Base-by-base conservation (phyloP, 352 stramenopile genomes). In the Phytophthora crassamura region DNA sequence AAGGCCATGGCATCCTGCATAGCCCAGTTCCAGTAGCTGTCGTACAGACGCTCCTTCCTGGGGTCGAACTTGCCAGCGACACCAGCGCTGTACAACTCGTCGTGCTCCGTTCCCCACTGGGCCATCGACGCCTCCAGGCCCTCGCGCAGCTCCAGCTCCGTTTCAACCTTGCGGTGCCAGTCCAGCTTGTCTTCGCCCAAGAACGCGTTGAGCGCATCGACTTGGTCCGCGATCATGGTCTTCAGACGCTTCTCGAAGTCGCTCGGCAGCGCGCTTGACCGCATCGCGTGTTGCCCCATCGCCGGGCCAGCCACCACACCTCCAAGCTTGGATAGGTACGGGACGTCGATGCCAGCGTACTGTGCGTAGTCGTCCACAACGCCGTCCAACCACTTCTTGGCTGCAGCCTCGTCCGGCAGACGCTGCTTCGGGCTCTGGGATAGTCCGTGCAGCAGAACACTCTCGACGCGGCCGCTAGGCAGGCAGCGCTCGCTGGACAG, bases 11-110 rank as follows among this genome's bases (percentile, higher is more conserved):
- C 68, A 59, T 91, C 84, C 64, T 92, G 84, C 16, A 90, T 52
- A 18, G 76, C 83, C 86, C 84, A 94, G 76, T 93, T 93, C 86
- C 86, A 94, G 67, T 82, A 91, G 56, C 82, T 91, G 64, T 91
- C 82, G 63, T 93, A 94, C 52, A 78, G 68, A 20, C 84, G 81
- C 43, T 91, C 81, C 73, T 91, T 92, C 34, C 81, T 82, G 18
- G 73, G 60, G 38, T 94, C 84, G 39, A 93, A 93, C 68, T 85
- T 77, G 18, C 78, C 51, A 47, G 59, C 43, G 53, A 94, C 85
- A 20, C 82, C 77, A 60, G 70, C 59, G 14, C 68, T 68, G 55
- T 91, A 93, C 10, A 71, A 64, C 53, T 87, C 82, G n/a, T 77
- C 81, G 43, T 91, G 79, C 41, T 94, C 86, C 9, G 66, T 48